Evolutionary conservation across 495 filamentous ascomycete genomes (phyloP), one percentile per base, ranked within the genome.

Genomic region (Cercophora samala): DNA sequence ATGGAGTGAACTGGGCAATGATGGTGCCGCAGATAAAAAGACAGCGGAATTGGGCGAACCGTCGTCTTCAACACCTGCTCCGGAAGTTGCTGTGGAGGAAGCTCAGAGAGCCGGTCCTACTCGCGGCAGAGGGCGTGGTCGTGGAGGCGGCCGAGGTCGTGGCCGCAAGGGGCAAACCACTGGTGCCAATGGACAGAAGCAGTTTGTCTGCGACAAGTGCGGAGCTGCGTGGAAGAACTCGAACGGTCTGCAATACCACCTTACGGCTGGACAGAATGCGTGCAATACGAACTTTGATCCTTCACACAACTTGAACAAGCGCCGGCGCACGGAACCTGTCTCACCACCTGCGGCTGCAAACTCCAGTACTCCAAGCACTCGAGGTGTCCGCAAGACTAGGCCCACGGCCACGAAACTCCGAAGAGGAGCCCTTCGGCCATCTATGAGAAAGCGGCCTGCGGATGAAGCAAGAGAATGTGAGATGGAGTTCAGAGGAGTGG

Each of bases 171-270:
- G 68, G 25, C 58, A 59, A 23, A 42, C 71, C 23, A 21, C 62
- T 8, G 64, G 59, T 26, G 64, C 58, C 2, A 46, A 11, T 46
- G 68, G 66, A 3, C 54, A 59, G 9, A 80, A 76, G 60, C 64
- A 73, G 0, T 82, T 52, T 29, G 70, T 73, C 17, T 87, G 84
- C 65, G 75, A 80, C 4, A 81, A 75, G 19, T 87, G 84, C 61
- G 81, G 79, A 15, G 75, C 74, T 6, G 68, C 70, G 23, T 87
- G 80, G 79, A 85, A 84, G 65, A 85, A 86, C 63, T 75, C 81
- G 19, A 74, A 80, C 37, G 84, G 84, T 1, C 73, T 87, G 26
- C 77, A 83, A 52, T 87, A 87, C 68, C 84, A 87, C 64, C 69
- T 78, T 1, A 79, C 75, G 1, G 83, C 83, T 59, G 82, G 83